phyloP scores from a whole-genome alignment of 2,329 filamentous ascomycete genomes.

The Alternaria sp. region DNA sequence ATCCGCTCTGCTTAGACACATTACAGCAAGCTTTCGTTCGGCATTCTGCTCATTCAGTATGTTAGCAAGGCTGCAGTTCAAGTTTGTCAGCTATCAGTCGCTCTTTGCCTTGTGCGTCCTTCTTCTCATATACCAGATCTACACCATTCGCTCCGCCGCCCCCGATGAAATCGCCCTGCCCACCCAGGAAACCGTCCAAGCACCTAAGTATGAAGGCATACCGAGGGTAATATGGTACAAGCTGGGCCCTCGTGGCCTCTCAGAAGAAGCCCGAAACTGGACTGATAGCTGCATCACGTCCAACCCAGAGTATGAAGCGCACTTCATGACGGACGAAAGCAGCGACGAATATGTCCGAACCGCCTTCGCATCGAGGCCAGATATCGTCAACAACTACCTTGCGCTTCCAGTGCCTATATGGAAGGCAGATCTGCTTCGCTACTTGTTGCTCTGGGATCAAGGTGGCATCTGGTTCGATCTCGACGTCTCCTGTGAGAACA shows the following conservation, averaged over 20 bases:
- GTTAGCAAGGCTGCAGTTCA: neutral
- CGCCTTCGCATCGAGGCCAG: slow-evolving; percentile 42
- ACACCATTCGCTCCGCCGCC: neutral
- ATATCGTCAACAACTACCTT: slow-evolving; percentile 47
- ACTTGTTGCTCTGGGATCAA: slow-evolving; percentile 48
- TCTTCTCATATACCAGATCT: neutral
- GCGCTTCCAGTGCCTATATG: slow-evolving; percentile 46
- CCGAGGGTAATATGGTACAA: slow-evolving; percentile 51
- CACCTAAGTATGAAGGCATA: slow-evolving; percentile 19
- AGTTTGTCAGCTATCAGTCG: neutral
- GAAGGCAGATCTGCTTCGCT: slow-evolving; percentile 51
- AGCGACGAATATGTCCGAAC: slow-evolving; percentile 40
- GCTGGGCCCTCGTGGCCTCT: slow-evolving; percentile 45
- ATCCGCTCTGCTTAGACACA: neutral
- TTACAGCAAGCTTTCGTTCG: neutral
- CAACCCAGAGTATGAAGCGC: slow-evolving; percentile 36
- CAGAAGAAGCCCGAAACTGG: slow-evolving; percentile 35
- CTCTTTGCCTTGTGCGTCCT: neutral
- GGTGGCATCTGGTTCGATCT: slow-evolving; percentile 54
- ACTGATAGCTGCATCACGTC: slow-evolving; percentile 38
- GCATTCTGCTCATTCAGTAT: neutral
- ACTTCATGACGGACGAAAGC: slow-evolving; percentile 40
- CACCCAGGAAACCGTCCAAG: neutral
- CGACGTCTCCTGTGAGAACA: slow-evolving; percentile 45
- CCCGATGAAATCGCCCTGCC: neutral